A percentile compares a stretch with the other conserved stretches of the same genome.
These are phyloP conservation scores for Graphium sp. DNA, from an alignment of 2,329 filamentous ascomycete genomes.

Conservation along the genomic window DNA sequence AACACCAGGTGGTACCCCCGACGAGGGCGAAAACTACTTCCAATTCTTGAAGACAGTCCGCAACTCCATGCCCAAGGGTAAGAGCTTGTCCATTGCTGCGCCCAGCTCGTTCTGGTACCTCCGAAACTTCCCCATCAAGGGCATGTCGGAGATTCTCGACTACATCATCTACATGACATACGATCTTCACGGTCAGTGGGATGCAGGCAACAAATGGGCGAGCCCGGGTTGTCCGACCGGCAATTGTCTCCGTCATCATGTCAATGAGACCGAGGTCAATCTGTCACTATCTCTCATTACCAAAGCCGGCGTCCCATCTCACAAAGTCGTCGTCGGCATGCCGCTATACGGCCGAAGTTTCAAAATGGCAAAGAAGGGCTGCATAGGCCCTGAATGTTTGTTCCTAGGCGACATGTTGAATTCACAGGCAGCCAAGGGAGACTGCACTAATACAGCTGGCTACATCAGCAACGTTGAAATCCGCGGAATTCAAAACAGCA, in stretches of 20 bases:
- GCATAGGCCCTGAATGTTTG: conserved; percentile 10
- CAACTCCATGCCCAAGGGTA: conserved; percentile 5
- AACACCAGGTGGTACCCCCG: conserved; percentile 4
- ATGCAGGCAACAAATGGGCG: background rate
- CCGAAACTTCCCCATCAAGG: conserved; percentile 14
- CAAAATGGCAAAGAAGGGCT: conserved; percentile 13
- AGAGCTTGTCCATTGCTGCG: conserved; percentile 17
- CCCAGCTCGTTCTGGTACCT: conserved; percentile 22
- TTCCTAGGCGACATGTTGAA: conserved; percentile 8
- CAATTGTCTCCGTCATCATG: conserved; percentile 16
- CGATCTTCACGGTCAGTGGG: conserved; percentile 17
- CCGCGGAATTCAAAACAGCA: conserved; percentile 1
- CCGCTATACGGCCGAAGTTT: conserved; percentile 15
- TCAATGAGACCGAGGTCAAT: conserved; percentile 18
- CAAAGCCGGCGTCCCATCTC: conserved; percentile 13
- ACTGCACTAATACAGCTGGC: conserved; percentile 13
- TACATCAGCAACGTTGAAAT: conserved; percentile 16
- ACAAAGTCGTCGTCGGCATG: conserved; percentile 15
- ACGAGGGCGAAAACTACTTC: conserved; percentile 15
- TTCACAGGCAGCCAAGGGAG: conserved; percentile 10
- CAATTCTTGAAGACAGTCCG: conserved; percentile 10
- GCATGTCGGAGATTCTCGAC: conserved; percentile 13
- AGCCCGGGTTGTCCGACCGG: conserved; percentile 11
- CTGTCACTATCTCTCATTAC: conserved; percentile 16
- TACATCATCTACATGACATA: conserved; percentile 20